Conservation (phyloP, 2,329 filamentous ascomycete genomes). For the Waltergamsia citrina region DNA sequence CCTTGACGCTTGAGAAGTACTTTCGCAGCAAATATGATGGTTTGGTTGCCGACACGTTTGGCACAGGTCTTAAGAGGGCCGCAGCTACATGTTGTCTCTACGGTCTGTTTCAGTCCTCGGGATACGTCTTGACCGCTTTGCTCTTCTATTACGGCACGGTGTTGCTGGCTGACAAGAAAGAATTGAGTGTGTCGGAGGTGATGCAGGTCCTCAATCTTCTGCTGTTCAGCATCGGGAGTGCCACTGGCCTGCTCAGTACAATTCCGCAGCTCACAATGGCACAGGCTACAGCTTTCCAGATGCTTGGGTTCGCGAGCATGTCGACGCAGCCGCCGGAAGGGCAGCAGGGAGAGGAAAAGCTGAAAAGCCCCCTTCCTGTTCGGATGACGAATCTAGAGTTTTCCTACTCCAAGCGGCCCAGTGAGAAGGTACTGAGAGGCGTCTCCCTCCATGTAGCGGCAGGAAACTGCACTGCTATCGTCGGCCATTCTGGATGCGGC, state of each 20-base stretch:
- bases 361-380: constrained; percentile 31
- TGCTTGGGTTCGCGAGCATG: constrained; percentile 62
- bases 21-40: constrained; percentile 56
- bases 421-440: constrained; percentile 45
- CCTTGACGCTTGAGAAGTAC: constrained; percentile 62
- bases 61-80: constrained; percentile 56
- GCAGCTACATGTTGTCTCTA: constrained; percentile 61
- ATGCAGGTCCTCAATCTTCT: constrained; percentile 73
- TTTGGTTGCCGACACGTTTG: constrained; percentile 41
- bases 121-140: constrained; percentile 64
- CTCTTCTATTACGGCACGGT: constrained; percentile 76
- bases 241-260: constrained; percentile 58
- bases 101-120: constrained; percentile 66
- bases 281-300: constrained; percentile 59
- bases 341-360: constrained; percentile 29
- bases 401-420: constrained; percentile 53
- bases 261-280: constrained; percentile 75
- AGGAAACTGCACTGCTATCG: constrained; percentile 64
- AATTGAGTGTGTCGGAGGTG: constrained; percentile 44
- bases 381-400: constrained; percentile 51
- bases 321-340: constrained; percentile 47
- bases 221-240: constrained; percentile 71
- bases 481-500: constrained; percentile 79
- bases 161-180: constrained; percentile 43
- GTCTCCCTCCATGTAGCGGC: constrained; percentile 56